Evolutionary conservation across 164 flowering plant species (phyloP), one percentile per base, ranked within the genome.

Genomic region (Chimonanthus praecox): DNA sequence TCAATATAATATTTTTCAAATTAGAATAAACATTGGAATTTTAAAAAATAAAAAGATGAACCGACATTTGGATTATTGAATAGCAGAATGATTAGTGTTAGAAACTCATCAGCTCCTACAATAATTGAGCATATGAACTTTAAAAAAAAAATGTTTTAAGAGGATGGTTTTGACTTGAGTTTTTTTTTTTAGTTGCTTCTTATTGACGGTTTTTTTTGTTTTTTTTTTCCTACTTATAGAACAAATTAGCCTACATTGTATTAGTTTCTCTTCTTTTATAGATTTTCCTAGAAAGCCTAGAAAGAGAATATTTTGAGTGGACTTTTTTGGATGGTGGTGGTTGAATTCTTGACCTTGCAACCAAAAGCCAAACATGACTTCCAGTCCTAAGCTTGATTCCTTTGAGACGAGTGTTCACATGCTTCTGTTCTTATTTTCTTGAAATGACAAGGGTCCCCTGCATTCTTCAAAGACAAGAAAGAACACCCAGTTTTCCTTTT

Each of bases 141-240:
- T 45, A n/a, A 58, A 7, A 20, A 20, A 20, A 71, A 58, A 58
- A 20, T 45, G 45, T 58, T 5, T 7, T 20, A 44, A 48, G 65
- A 4, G 68, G 70, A 48, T 65, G 47, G 58, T 1, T 33, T 71
- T 60, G 58, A 62, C 71, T 69, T 50, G 73, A 5, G 71, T 44
- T 49, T 58, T 8, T 20, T 20, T 20, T 20, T 63, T 18, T 60
- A 33, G 33, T 33, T 33, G 33, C 33, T 33, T 33, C 33, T 33
- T 33, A 33, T 33, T 0, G 33, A 33, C 1, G 33, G 33, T 33
- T 33, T 33, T 33, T 33, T 33, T 33, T 33, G 0, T 33, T 33
- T 33, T 33, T 33, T 33, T 33, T 33, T 33, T 5, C 16, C 73
- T 18, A 62, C 43, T 61, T 16, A 45, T 63, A 62, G 5, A 13